A percentile compares a stretch with the other conserved stretches of the same genome.
Evolutionary conservation across 2,329 filamentous ascomycete genomes (phyloP).

Genomic region (Raffaelea ambrosiae): DNA sequence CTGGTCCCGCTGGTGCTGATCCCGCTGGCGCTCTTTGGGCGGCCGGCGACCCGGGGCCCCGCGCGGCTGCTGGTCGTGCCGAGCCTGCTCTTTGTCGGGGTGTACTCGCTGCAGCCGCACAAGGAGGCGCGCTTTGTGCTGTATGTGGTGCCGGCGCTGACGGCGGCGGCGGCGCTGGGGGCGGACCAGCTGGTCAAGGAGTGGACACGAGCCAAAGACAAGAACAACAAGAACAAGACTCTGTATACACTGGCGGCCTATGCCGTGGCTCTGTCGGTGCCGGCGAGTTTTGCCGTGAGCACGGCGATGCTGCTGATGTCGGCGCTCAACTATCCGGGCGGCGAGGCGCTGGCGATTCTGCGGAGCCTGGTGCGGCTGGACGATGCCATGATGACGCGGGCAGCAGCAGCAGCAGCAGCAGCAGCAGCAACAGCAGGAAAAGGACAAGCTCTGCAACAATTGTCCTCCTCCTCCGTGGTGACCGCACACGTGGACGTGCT

Average conservation of each 20-base stretch:
- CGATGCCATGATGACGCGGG: too few species aligned
- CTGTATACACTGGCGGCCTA: conserved; percentile 36
- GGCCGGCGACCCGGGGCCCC: conserved; percentile 33
- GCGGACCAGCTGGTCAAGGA: conserved; percentile 50
- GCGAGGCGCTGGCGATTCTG: conserved; percentile 59
- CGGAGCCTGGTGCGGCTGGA: conserved; percentile 27
- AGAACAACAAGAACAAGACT: background rate
- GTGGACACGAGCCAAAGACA: background rate
- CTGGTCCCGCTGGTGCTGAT: conserved; percentile 47
- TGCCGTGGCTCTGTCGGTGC: conserved; percentile 48
- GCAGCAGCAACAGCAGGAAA: conserved; percentile 12
- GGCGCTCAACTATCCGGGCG: conserved; percentile 88
- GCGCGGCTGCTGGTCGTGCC: conserved; percentile 52
- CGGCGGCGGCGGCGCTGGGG: conserved; percentile 64
- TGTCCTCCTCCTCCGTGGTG: conserved; percentile 22
- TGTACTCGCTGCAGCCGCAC: conserved; percentile 87
- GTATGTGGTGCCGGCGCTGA: conserved; percentile 75
- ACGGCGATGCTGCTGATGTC: conserved; percentile 66
- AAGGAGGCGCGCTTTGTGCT: conserved; percentile 96
- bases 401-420: background rate
- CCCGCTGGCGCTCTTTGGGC: conserved; percentile 41
- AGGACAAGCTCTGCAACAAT: background rate
- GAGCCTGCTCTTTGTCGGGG: conserved; percentile 58
- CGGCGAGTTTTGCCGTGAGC: conserved; percentile 52
- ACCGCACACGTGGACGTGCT: conserved; percentile 56